Evolutionary conservation across 1,284 basidiomycete species (phyloP), one percentile per base, ranked within the genome.

Genomic region (Coniferiporia weirii): DNA sequence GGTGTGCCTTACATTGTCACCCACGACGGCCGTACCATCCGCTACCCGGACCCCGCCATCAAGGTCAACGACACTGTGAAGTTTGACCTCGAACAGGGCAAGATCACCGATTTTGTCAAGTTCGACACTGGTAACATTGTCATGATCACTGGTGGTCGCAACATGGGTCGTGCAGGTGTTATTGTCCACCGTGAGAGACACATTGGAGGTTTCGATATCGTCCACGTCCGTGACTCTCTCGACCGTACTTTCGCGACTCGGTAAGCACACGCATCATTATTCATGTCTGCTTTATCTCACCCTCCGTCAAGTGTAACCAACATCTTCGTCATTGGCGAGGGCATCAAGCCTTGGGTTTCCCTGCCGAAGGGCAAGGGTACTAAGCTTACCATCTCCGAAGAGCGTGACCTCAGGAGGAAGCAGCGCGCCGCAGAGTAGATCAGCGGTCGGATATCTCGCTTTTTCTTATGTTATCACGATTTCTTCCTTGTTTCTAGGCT

Each of bases 11-110:
- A 95, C 82, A 81, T 99, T 68, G 93, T 98, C 77, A 98, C 96
- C 69, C 96, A 99, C 81, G 97, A 99, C 72, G 96, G 97, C 64
- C 94, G 96, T 73, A 99, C 96, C 67, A 97, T 99, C 79, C 96
- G 96, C 69, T 99, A 98, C 83, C 96, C 97, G 67, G 96, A 99
- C 77, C 96, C 97, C 51, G 72, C 78, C 68, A 95, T 99, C 85
- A 89, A 84, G 74, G 94, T 95, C 77, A 96, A 99, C 83, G 96
- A 99, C 80, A 95, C 95, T 56, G 85, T 99, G 77, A 97, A 95
- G 78, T 98, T 92, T 74, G 96, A 98, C 79, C 80, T 99, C 65
- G 89, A 93, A 73, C 88, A 94, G 76, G 85, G 87, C 79, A 98
- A 98, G 82, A 95, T 99, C 73, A 84, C 82, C 67, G 95, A 96